These are phyloP conservation scores for Massariosphaeria phaeospora DNA, from an alignment of 495 filamentous ascomycete species.

Conservation along the genomic window DNA sequence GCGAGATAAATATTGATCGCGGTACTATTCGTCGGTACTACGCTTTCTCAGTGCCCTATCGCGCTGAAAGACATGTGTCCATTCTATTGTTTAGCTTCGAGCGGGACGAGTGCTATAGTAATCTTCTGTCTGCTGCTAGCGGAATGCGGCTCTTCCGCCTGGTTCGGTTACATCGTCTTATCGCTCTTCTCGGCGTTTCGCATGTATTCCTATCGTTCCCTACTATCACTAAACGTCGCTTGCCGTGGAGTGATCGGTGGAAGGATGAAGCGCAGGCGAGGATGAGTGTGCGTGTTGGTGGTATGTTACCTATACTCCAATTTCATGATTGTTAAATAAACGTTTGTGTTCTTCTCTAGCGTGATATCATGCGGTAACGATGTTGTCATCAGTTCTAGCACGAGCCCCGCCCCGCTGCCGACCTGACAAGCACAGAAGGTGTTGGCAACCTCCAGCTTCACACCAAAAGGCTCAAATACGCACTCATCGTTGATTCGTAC, in stretches of 20 bases:
- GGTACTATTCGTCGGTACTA: no score
- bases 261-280: neutral
- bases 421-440: no score
- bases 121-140: neutral
- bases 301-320: constrained; percentile 25
- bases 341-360: no score
- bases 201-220: constrained; percentile 28
- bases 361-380: no score
- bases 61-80: no score
- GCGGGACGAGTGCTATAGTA: neutral
- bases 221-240: constrained; percentile 30
- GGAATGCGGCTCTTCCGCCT: constrained; percentile 2
- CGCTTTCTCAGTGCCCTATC: no score
- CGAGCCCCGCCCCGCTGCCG: no score
- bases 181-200: constrained; percentile 18
- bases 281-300: neutral
- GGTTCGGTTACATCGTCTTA: constrained; percentile 6
- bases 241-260: neutral
- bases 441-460: no score
- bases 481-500: no score
- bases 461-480: no score
- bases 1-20: constrained; percentile 24
- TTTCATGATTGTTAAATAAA: no score
- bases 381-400: no score
- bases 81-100: neutral